phyloP scores from a whole-genome alignment of 2,329 filamentous ascomycete genomes.

The Cercospora beticola region DNA sequence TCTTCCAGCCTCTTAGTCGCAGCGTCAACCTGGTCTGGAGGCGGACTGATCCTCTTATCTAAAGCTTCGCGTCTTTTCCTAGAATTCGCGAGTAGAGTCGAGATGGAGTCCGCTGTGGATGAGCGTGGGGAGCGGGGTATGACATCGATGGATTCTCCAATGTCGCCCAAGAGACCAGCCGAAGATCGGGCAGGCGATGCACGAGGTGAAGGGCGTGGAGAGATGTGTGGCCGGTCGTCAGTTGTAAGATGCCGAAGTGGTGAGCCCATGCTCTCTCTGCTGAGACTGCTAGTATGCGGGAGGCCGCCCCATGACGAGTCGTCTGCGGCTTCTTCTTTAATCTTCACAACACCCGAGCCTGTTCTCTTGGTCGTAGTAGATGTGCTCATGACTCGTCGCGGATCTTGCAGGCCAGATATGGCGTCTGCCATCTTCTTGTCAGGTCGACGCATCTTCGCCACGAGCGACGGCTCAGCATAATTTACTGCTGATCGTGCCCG shows the following conservation, averaged over 20 bases:
- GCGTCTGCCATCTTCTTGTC: conserved; percentile 50
- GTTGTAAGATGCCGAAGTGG: conserved; percentile 13
- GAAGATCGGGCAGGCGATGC: conserved; percentile 7
- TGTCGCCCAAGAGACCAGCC: neutral
- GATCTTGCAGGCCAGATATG: conserved; percentile 38
- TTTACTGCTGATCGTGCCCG: conserved; percentile 49
- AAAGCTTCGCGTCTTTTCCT: conserved; percentile 17
- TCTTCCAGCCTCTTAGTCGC: conserved; percentile 32
- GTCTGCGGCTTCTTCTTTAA: conserved; percentile 35
- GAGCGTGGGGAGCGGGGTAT: neutral
- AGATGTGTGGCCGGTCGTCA: conserved; percentile 11
- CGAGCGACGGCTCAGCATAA: conserved; percentile 51
- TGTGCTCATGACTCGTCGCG: conserved; percentile 31
- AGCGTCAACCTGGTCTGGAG: conserved; percentile 21
- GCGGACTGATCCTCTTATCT: conserved; percentile 12
- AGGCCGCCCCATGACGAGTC: conserved; percentile 23
- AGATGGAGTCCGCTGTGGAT: conserved; percentile 11
- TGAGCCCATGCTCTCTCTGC: conserved; percentile 15
- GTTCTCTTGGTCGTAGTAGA: conserved; percentile 12
- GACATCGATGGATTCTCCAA: conserved; percentile 4
- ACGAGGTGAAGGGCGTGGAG: conserved; percentile 9
- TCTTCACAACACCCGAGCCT: conserved; percentile 20
- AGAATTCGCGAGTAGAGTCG: conserved; percentile 18
- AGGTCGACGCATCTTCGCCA: conserved; percentile 52
- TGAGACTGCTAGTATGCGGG: conserved; percentile 4